Base-by-base conservation (phyloP, 2,329 filamentous ascomycete species). In the Pestalotiopsis sp. region DNA sequence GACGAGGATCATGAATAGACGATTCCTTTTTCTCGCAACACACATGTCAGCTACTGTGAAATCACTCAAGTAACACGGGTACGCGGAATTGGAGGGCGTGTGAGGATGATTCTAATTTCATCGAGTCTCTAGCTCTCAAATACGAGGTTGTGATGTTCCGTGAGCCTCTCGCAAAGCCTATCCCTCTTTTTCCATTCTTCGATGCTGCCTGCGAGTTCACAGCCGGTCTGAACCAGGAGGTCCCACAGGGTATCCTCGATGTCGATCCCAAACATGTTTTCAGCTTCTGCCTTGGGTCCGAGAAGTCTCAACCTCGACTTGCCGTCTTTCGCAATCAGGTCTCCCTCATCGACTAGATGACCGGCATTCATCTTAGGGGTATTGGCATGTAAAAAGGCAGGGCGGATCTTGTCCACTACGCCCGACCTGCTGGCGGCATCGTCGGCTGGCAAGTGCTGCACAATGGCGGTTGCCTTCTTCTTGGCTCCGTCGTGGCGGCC, bases 341-440 rank as follows among this genome's bases (percentile, higher is more conserved):
- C 70, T 58, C 72, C 70, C n/a, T 75, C 70, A 52, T 73, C 69
- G 36, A 78, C 71, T 13, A 76, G 67, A 66, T 76, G 72, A 13
- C 75, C 75, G 3, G 75, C 73, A 62, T 77, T 76, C 70, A 76
- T 73, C 68, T 77, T 77, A 4, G 75, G 75, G 3, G 72, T 72
- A 58, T 77, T 76, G 40, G 74, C 70, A 38, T 78, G 75, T 14
- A 78, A 38, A 41, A 75, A 75, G 20, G 71, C 72, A 13, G 75
- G 73, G 17, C 66, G 66, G n/a, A 68, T 49, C 40, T 63, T 31
- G 40, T 56, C 60, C 17, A 45, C 20, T 6, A 27, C 52, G n/a
- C 60, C 62, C 36, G 40, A 27, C 17, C 56, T 66, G 17, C 49
- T 66, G 4, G 52, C 40, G 40, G 23, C 12, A 49, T 68, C 66